These are phyloP conservation scores for Melampsora americana DNA, from an alignment of 1,284 basidiomycete genomes.

Conservation along the genomic window DNA sequence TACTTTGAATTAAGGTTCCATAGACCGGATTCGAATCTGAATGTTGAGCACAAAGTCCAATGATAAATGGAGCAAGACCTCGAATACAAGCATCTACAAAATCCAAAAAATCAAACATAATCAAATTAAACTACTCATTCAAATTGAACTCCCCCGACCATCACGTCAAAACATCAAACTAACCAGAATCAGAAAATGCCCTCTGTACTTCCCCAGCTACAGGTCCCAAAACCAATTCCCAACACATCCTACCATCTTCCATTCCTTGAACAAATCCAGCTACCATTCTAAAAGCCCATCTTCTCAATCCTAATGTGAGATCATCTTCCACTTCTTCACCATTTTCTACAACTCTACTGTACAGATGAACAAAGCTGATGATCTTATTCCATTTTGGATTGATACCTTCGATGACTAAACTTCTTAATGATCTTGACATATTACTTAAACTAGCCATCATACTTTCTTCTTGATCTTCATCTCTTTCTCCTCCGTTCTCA, in stretches of 20 bases:
- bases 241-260: not conserved
- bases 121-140: too few relatives aligned
- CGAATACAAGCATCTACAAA: constrained; percentile 19
- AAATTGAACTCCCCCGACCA: too few relatives aligned
- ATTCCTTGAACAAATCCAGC: not conserved
- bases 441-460: too few relatives aligned
- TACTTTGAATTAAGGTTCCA: constrained; percentile 27
- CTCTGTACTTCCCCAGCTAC: not conserved
- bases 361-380: too few relatives aligned
- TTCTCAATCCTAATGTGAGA: not conserved
- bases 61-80: constrained; percentile 29
- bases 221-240: not conserved
- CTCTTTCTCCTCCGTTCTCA: too few relatives aligned
- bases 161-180: not conserved
- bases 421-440: too few relatives aligned
- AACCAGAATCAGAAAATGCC: not conserved
- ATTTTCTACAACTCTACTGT: too few relatives aligned
- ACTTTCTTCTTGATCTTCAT: too few relatives aligned
- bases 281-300: not conserved
- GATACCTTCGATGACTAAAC: too few relatives aligned
- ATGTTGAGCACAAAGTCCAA: constrained; percentile 35
- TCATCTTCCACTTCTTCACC: not conserved
- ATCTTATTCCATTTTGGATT: too few relatives aligned
- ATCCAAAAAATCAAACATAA: too few relatives aligned
- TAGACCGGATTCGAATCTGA: constrained; percentile 6